Percentiles rank a stretch among this genome's conserved stretches.
phyloP scores from a whole-genome alignment of 2,329 filamentous ascomycete genomes.

The Didymella exigua region DNA sequence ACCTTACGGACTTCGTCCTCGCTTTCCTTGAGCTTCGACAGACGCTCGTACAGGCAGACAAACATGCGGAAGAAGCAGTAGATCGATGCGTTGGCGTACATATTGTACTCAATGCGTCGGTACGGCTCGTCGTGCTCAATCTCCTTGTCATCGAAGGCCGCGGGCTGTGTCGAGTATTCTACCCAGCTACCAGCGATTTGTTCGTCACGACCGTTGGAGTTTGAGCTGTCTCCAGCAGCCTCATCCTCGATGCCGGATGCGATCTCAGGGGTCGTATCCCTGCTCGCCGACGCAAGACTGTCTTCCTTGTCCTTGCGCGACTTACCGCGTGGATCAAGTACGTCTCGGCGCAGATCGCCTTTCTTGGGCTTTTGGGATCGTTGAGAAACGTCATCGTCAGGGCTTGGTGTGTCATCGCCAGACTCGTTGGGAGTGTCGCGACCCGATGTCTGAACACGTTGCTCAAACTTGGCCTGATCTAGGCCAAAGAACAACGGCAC shows the following conservation, averaged over 20 bases:
- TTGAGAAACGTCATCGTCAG: slow-evolving; percentile 74
- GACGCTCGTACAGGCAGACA: slow-evolving; percentile 83
- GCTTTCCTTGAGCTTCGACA: slow-evolving; percentile 82
- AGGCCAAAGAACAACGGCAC: slow-evolving; percentile 58
- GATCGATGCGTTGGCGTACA: slow-evolving; percentile 89
- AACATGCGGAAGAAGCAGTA: slow-evolving; percentile 96
- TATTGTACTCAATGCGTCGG: slow-evolving; percentile 78
- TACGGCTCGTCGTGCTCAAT: slow-evolving; percentile 80
- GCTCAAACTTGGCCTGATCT: slow-evolving; percentile 63
- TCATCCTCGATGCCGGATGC: slow-evolving; percentile 81
- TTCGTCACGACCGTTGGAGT: slow-evolving; percentile 63
- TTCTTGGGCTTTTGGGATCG: slow-evolving; percentile 70
- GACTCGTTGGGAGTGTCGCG: slow-evolving; percentile 48
- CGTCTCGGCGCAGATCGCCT: slow-evolving; percentile 75
- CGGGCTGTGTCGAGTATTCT: slow-evolving; percentile 61
- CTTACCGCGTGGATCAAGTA: slow-evolving; percentile 80
- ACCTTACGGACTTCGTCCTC: slow-evolving; percentile 74
- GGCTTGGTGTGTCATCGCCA: slow-evolving; percentile 68
- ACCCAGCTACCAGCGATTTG: slow-evolving; percentile 68
- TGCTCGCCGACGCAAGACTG: slow-evolving; percentile 77
- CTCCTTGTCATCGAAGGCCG: slow-evolving; percentile 65
- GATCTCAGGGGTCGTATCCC: slow-evolving; percentile 86
- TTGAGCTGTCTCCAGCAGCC: slow-evolving; percentile 64
- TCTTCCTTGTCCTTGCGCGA: slow-evolving; percentile 77
- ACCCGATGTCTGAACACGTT: slow-evolving; percentile 62